phyloP scores from a whole-genome alignment of 2,329 filamentous ascomycete species.

The Xenosphaeropsis pyriputrescens region DNA sequence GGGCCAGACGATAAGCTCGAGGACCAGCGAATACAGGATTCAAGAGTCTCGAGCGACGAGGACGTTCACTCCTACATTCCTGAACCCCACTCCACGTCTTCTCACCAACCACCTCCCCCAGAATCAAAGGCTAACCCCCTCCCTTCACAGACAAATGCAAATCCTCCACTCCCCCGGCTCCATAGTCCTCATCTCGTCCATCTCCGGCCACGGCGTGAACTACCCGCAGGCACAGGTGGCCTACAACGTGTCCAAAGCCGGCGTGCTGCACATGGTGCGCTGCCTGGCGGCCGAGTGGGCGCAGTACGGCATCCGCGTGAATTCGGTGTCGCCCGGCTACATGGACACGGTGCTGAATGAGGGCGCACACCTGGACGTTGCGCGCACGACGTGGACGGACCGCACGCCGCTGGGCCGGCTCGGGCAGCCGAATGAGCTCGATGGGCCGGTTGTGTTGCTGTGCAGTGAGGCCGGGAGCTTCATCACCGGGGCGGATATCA shows the following conservation, averaged over 20 bases:
- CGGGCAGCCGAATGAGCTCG: conserved; percentile 27
- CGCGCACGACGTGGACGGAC: conserved; percentile 16
- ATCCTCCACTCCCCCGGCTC: background rate
- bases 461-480: conserved; percentile 33
- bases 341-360: conserved; percentile 46
- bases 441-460: conserved; percentile 28
- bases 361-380: conserved; percentile 36
- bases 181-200: too few relatives aligned
- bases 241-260: conserved; percentile 48
- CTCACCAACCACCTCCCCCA: background rate
- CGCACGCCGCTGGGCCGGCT: conserved; percentile 53
- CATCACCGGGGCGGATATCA: conserved; percentile 37
- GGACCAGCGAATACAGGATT: too few relatives aligned
- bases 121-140: too few relatives aligned
- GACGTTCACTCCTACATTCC: conserved; percentile 48
- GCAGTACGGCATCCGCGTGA: conserved; percentile 43
- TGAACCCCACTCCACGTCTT: conserved; percentile 21
- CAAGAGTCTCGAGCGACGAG: too few relatives aligned
- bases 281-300: conserved; percentile 48
- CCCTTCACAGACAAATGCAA: background rate
- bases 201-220: too few relatives aligned
- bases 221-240: background rate
- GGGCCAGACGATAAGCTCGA: too few relatives aligned
- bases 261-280: conserved; percentile 40
- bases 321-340: conserved; percentile 47